Evolutionary conservation across 2,329 filamentous ascomycete species (phyloP).

Genomic region (Sarocladium oryzae): DNA sequence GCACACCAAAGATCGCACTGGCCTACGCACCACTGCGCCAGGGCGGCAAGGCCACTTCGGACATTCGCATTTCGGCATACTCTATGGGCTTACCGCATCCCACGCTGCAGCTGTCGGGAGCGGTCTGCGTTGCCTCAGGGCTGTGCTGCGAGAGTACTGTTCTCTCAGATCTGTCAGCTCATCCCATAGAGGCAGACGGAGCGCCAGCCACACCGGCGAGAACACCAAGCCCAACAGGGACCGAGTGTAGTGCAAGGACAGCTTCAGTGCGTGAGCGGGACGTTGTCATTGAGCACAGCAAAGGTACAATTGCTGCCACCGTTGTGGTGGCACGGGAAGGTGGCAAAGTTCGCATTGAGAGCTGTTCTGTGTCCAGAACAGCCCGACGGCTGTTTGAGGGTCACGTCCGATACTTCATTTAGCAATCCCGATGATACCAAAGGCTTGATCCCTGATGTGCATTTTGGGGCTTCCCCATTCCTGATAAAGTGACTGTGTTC

Average conservation of each 20-base stretch:
- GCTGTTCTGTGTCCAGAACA: conserved; percentile 24
- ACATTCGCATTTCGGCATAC: conserved; percentile 39
- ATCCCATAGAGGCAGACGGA: not conserved
- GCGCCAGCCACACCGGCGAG: conserved; percentile 15
- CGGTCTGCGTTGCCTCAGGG: conserved; percentile 39
- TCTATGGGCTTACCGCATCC: conserved; percentile 45
- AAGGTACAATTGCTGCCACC: conserved; percentile 20
- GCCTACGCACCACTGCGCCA: conserved; percentile 27
- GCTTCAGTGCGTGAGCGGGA: not conserved
- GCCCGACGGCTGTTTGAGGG: conserved; percentile 27
- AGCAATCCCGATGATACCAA: not conserved
- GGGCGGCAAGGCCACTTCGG: conserved; percentile 15
- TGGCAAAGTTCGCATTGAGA: conserved; percentile 15
- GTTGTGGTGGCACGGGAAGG: conserved; percentile 16
- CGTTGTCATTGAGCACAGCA: conserved; percentile 21
- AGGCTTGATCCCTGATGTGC: not conserved
- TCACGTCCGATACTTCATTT: conserved; percentile 21
- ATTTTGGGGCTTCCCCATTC: no score
- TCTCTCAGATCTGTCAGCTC: conserved; percentile 16
- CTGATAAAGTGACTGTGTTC: no score
- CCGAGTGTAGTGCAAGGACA: not conserved
- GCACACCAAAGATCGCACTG: conserved; percentile 51
- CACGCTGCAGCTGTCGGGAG: conserved; percentile 46
- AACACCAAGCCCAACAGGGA: conserved; percentile 16
- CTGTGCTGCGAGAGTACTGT: conserved; percentile 36